Evolutionary conservation across 306 rosid species (phyloP), one percentile per base, ranked within the genome.

Genomic region (Benincasa hispida): DNA sequence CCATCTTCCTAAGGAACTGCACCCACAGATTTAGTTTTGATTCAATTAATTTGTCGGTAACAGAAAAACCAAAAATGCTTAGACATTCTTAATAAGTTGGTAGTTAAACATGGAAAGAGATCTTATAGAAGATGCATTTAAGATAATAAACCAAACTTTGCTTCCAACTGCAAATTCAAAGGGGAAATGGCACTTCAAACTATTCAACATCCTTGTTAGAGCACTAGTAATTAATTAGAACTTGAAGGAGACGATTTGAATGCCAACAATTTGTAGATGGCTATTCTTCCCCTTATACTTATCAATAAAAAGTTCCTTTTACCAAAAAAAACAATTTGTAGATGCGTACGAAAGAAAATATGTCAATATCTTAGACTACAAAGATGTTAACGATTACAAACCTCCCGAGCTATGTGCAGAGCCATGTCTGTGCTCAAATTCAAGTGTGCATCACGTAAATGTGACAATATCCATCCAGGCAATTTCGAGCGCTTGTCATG

Each of bases 371-470:
- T 5, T 18, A 14, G 35, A 5, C 67, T 11, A 45, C 21, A 62
- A 7, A n/a, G 30, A 50, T 15, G 58, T 45, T 39, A 60, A 55
- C 30, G 54, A 78, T 77, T 45, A 81, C 88, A 70, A 48, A 94
- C 97, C 93, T 91, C 98, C 27, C 89, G 92, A 39, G 97, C 93
- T 69, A 91, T 91, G 81, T 94, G 97, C 82, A 91, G 81, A 82
- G 98, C 98, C 98, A 94, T 94, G 85, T 94, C 98, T 18, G 98
- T 94, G 88, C 98, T 94, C 88, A 91, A 87, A 78, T 91, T 94
- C 82, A 94, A 87, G 86, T 90, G 89, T 68, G 98, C 97, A 69
- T 94, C 98, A n/a, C 86, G 92, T 78, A 94, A 80, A 84, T 90
- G 97, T 21, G 96, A 91, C 66, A 91, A 85, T 67, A 94, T 91